Percentiles rank a stretch among this genome's conserved stretches.
phyloP scores from a whole-genome alignment of 2,329 filamentous ascomycete genomes.

The Penicillium brasilianum region DNA sequence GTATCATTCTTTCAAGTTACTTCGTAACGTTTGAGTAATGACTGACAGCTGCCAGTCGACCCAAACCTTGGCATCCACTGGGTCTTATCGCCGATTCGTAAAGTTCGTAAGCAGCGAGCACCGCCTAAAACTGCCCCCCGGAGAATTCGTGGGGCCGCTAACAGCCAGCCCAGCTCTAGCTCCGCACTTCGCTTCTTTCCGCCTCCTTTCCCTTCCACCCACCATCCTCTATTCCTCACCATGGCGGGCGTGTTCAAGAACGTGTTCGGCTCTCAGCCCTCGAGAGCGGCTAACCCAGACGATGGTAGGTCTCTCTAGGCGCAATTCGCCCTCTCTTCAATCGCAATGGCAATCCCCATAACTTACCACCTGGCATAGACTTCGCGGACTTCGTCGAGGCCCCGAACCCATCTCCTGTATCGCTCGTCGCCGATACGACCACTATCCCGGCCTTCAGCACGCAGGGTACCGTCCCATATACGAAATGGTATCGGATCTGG shows the following conservation, averaged over 20 bases:
- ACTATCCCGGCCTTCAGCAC: conserved; percentile 50
- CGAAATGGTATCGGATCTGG: conserved; percentile 96
- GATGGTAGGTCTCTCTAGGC: conserved; percentile 38
- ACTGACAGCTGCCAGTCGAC: conserved; percentile 6
- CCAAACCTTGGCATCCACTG: conserved; percentile 2
- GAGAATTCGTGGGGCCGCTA: conserved; percentile 50
- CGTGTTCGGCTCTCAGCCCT: conserved; percentile 43
- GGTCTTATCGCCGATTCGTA: conserved; percentile 2
- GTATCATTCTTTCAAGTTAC: neutral
- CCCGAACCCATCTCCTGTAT: conserved; percentile 66
- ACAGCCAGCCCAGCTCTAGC: conserved; percentile 44
- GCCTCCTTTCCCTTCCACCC: conserved; percentile 33
- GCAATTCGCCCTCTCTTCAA: conserved; percentile 6
- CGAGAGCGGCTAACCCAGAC: conserved; percentile 38
- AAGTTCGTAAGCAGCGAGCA: conserved; percentile 11
- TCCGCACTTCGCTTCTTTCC: conserved; percentile 32
- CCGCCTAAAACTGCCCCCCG: conserved; percentile 33
- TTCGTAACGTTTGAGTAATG: neutral
- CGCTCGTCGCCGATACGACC: conserved; percentile 51
- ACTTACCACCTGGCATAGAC: conserved; percentile 59
- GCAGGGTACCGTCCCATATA: conserved; percentile 69
- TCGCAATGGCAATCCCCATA: conserved; percentile 19
- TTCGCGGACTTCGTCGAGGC: conserved; percentile 91
- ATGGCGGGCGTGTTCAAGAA: conserved; percentile 50
- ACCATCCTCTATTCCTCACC: conserved; percentile 24